Evolutionary conservation across 768 basidiomycete genomes (phyloP), one percentile per base, ranked within the genome.

Genomic region (Dioszegia crocea): DNA sequence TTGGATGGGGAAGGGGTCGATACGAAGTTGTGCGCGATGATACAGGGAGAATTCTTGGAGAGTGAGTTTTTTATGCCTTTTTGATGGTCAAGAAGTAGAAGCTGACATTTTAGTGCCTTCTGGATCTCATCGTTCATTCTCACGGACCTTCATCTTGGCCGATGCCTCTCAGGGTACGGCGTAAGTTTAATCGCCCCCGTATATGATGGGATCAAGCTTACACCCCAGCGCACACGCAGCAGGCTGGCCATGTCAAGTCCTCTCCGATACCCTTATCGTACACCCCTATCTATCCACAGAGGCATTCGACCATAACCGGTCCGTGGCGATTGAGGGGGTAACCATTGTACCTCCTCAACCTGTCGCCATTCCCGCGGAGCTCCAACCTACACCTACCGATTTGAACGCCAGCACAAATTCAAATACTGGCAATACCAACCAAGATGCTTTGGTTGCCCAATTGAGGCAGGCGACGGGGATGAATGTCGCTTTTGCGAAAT

Each of bases 21-120:
- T 19, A 76, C 77, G 17, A 71, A 76, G 45, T 81, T 94, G 62
- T 80, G 90, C 54, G 79, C 88, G 60, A 84, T 83, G 44, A 80
- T 97, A 17, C 91, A 96, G 73, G 93, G 93, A 2, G 86, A 97
- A 75, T 94, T 94, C 71, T 82, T 83, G 50, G 94, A 98, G 82
- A 82, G 94, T 93, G 68, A 59, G 86, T 14, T 33, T 6, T 53
- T 81, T 11, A 49, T 4, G 24, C 3, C 16, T 30, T 12, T 38
- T 14, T 3, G 56, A 27, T 47, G 3, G 33, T 12, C n/a, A 12
- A 26, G n/a, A n/a, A 36, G 14, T 40, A 52, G 47, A 59, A 23
- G 33, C 45, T 49, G 29, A 39, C 29, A 45, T 56, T 30, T 1
- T 64, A 88, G 87, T 83, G 64, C 86, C 87, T 26, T 80, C 84